phyloP scores from a whole-genome alignment of 768 basidiomycete species.

The Leccinum pellstonianum region DNA sequence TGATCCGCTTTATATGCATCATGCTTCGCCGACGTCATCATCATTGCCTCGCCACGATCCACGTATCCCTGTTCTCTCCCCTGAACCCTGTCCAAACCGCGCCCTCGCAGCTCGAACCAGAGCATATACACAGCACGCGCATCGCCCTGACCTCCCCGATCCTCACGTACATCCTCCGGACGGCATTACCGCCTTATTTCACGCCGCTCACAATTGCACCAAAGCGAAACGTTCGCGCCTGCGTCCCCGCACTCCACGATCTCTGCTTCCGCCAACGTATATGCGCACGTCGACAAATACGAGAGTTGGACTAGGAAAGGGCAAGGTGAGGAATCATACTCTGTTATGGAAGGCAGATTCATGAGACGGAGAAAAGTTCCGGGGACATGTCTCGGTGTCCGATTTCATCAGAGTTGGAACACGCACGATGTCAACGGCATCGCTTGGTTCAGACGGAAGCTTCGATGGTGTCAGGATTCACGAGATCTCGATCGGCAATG shows the following conservation, averaged over 20 bases:
- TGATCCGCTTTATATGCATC: slow-evolving; percentile 8
- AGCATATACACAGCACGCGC: slow-evolving; percentile 16
- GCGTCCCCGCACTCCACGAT: not conserved
- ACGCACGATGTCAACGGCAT: no score
- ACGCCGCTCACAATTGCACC: slow-evolving; percentile 7
- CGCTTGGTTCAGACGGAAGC: no score
- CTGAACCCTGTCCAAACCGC: not conserved
- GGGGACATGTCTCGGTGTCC: no score
- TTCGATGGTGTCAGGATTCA: no score
- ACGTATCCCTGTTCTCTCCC: slow-evolving; percentile 21
- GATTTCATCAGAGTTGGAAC: no score
- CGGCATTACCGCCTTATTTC: slow-evolving; percentile 18
- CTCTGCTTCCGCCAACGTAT: no score
- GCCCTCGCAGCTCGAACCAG: slow-evolving; percentile 1
- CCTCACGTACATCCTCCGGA: slow-evolving; percentile 23
- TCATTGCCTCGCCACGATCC: slow-evolving; percentile 18
- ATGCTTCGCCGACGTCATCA: slow-evolving; percentile 22
- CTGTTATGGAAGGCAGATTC: no score
- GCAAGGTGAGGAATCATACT: no score
- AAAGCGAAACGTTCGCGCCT: slow-evolving; percentile 15
- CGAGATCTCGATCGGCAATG: no score
- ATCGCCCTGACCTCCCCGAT: slow-evolving; percentile 25
- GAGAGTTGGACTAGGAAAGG: no score
- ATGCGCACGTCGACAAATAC: not conserved
- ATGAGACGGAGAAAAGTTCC: no score